Base-by-base conservation (phyloP, 1,284 basidiomycete genomes). In the Gomphus sp. region DNA sequence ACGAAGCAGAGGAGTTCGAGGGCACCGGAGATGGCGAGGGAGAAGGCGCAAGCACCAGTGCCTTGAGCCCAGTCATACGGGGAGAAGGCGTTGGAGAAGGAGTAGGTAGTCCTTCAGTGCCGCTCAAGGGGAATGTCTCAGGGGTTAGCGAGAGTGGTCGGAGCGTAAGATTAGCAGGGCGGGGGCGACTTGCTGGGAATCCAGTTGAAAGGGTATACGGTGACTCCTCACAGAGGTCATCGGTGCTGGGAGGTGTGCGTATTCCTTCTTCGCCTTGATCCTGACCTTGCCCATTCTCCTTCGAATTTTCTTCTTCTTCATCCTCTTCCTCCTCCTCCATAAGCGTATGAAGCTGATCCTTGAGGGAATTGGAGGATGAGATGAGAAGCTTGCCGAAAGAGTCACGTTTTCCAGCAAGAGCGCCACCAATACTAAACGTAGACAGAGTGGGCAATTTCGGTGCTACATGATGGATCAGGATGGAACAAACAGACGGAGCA, bases 261-360 rank as follows among this genome's bases (percentile, higher is more conserved):
- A 31, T 50, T 31, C 14, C 52, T 41, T 52, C 48, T 60, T 45
- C 37, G 25, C 14, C 56, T 14, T 28, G 33, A 25, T 37, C 56
- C 4, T 25, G 12, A 22, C 3, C 28, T 50, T 37, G 18, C 31
- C 25, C 8, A n/a, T 34, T 37, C 33, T 56, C n/a, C 34, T 7
- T n/a, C 16, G 16, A 7, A 31, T 51, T 28, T 52, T 61, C 64
- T 44, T 73, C 71, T 4, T 80, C 79, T 37, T 87, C 66, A 18
- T 65, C 88, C 47, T 90, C 89, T 56, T 90, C 88, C 39, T 90
- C 88, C 64, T 90, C 89, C 68, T 91, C 89, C 37, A 90, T 71
- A 34, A 91, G 76, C 8, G 88, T 91, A 60, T 80, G 78, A 8
- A 91, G 76, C 63, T 85, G 81, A 67, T 90, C 88, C 67, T 89